Base-by-base conservation (phyloP, 192 early-diverging fungal genomes). In the Rhizophagus sp. region DNA sequence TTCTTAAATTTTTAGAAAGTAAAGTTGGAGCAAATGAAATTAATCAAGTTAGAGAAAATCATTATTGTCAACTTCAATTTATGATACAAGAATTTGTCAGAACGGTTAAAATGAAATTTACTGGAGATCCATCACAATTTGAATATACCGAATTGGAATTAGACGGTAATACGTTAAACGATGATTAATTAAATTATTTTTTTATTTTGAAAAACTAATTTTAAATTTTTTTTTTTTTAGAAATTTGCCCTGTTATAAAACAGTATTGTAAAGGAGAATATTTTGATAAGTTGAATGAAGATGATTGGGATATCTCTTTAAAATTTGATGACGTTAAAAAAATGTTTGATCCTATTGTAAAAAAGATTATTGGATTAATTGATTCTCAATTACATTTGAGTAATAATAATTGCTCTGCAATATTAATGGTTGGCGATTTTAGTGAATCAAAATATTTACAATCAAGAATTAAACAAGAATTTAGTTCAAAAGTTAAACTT, bases 381-480 rank as follows among this genome's bases (percentile, higher is more conserved):
- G 86, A 90, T 36, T 82, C 85, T 70, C 89, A 88, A 70, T 77
- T 90, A 10, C 76, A 78, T 80, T 84, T 86, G 80, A 64, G 82
- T 3, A 36, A 67, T 17, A 79, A 83, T 25, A 77, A 79, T 22
- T 79, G 85, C 36, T 84, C 87, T 25, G 85, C 86, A 62, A 83
- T 90, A 50, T 85, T 90, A 66, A 76, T 90, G 44, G 87, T 90
- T 27, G 87, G 89, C 82, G 86, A 86, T 11, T 90, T 90, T 70
- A 86, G 87, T 11, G 86, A 85, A 1, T 90, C 87, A 44, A 88
- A 85, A 65, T 90, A 90, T 52, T 78, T 90, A 11, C 86, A 86
- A 75, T 83, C 86, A 79, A 82, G 86, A 74, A 85, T 88, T 10
- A 83, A 85, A 72, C 79, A 90, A 52, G 83, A 88, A 73, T 88